These are phyloP conservation scores for Boletus huronensis DNA, from an alignment of 768 basidiomycete species.

Conservation along the genomic window DNA sequence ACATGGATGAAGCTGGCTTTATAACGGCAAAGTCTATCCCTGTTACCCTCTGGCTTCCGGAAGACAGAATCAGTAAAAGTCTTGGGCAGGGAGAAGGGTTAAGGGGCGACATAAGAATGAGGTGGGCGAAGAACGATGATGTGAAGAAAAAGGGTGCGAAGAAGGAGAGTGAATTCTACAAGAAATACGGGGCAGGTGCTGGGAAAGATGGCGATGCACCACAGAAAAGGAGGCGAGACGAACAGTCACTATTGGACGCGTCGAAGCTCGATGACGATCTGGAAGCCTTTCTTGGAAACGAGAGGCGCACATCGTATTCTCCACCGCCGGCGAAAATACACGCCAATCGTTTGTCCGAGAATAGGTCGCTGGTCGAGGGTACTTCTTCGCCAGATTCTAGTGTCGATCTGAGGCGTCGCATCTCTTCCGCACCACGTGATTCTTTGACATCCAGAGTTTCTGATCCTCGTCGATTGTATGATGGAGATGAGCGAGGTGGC, in stretches of 20 bases:
- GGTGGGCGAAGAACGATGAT: constrained; percentile 71
- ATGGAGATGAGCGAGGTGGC: constrained; percentile 25
- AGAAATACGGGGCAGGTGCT: constrained; percentile 60
- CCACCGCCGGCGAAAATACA: constrained; percentile 65
- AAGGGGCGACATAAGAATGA: constrained; percentile 64
- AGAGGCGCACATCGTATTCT: constrained; percentile 31
- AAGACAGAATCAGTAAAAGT: constrained; percentile 70
- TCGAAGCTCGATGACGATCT: constrained; percentile 63
- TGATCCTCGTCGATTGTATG: constrained; percentile 18
- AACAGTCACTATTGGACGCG: constrained; percentile 30
- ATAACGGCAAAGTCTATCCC: constrained; percentile 69
- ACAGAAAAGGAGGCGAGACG: constrained; percentile 38
- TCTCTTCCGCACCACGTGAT: constrained; percentile 38
- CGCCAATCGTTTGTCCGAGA: constrained; percentile 57
- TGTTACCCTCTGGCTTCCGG: constrained; percentile 71
- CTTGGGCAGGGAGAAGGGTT: constrained; percentile 68
- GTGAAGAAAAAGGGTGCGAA: constrained; percentile 77
- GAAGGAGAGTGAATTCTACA: constrained; percentile 74
- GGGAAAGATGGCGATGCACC: constrained; percentile 54
- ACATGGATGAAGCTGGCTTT: constrained; percentile 51
- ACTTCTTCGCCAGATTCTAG: constrained; percentile 46
- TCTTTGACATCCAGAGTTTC: constrained; percentile 16
- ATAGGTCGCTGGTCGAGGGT: constrained; percentile 54
- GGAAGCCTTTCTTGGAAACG: constrained; percentile 62
- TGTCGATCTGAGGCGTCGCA: constrained; percentile 40